Conservation (phyloP, 257 asterid species). For the Jacaranda copaia region DNA sequence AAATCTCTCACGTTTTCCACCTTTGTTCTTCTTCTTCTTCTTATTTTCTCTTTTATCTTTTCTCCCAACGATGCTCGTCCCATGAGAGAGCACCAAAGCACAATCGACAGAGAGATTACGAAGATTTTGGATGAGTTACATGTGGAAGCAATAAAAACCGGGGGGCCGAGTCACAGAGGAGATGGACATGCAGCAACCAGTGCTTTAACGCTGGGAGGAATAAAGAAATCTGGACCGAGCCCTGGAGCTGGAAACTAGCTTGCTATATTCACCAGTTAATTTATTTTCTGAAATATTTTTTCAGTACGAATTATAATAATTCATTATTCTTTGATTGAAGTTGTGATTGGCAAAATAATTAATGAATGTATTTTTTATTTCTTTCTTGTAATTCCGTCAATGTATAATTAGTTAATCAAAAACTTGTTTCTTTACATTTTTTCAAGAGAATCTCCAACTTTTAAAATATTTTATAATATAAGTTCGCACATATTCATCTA, state of each 20-base stretch:
- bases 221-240: slow-evolving; percentile 49
- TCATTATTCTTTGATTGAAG: slow-evolving; percentile 5
- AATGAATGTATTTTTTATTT: background rate
- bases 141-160: slow-evolving; percentile 37
- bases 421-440: no score
- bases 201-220: slow-evolving; percentile 31
- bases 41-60: slow-evolving; percentile 8
- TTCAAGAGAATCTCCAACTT: no score
- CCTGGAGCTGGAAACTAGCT: slow-evolving; percentile 38
- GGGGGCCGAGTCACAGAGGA: slow-evolving; percentile 51
- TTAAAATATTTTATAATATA: no score
- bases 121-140: slow-evolving; percentile 31
- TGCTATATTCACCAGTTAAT: background rate
- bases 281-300: no score
- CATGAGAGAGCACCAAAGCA: slow-evolving; percentile 1
- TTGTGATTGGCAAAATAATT: background rate
- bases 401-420: no score
- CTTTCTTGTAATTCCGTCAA: background rate
- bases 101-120: slow-evolving; percentile 13
- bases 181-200: slow-evolving; percentile 40
- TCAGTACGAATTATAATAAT: background rate
- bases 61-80: slow-evolving; percentile 30
- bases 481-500: no score
- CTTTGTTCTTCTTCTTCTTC: background rate
- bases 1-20: background rate